Evolutionary conservation across 148 eudicot genomes (phyloP), one percentile per base, ranked within the genome.

Genomic region (Heliamphora exappendiculata): DNA sequence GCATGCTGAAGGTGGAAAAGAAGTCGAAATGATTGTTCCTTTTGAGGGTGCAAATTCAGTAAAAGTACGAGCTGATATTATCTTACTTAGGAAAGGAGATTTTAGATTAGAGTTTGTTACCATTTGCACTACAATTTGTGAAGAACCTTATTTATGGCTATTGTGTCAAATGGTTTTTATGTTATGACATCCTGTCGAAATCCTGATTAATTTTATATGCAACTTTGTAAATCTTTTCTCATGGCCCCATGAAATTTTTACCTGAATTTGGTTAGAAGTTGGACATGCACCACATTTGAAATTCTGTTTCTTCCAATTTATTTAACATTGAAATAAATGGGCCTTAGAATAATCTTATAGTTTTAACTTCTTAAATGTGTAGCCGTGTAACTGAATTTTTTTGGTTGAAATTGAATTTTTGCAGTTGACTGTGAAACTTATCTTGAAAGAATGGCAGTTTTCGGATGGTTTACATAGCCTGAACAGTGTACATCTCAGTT

Each of bases 361-460:
- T 29, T 22, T 55, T n/a, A 10, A 20, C 47, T 22, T 4, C 9
- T 37, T 16, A 14, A 24, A 29, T 16, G 70, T 64, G 31, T 9
- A 65, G 53, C 53, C 9, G 33, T 12, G 62, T 67, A 71, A 78
- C 36, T 44, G 51, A 31, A 47, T 13, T 67, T 22, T 36, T 77
- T 70, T 78, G 20, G 33, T 50, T 31, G n/a, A 66, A 65, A 53
- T 72, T n/a, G 9, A 79, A 51, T 19, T 28, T 74, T 71, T 87
- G 84, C 92, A 95, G 98, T 83, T 95, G 87, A 82, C 47, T 9
- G 94, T 95, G 87, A 85, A 80, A 75, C 92, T 95, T 76, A 84
- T 88, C 41, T 68, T 93, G 37, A 93, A 91, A 82, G 99, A 95
- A 77, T 95, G 99, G 99, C 99, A 88, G 76, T 91, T 93, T 81